A percentile compares a stretch with the other conserved stretches of the same genome.
Evolutionary conservation across 1,284 basidiomycete species (phyloP).

Genomic region (Ustilago loliicola): DNA sequence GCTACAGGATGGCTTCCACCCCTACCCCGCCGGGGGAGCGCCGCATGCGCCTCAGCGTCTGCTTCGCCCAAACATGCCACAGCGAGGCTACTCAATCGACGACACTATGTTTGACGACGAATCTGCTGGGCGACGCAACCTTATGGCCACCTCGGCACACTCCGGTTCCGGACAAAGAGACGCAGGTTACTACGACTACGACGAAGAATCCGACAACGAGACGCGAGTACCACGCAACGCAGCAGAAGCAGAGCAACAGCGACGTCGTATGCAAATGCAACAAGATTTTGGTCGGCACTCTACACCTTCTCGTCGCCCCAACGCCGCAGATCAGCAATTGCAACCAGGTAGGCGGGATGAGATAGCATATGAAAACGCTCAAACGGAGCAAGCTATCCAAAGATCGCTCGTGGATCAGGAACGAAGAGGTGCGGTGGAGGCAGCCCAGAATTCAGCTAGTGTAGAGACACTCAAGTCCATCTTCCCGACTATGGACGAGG

Average conservation of each 20-base stretch:
- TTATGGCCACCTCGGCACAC: slow-evolving; percentile 27
- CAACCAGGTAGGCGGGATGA: slow-evolving; percentile 28
- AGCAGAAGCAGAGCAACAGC: slow-evolving; percentile 31
- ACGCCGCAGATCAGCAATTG: slow-evolving; percentile 2
- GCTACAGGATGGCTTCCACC: slow-evolving; percentile 45
- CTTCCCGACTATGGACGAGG: slow-evolving; percentile 59
- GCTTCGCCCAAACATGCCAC: slow-evolving; percentile 40
- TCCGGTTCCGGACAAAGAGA: slow-evolving; percentile 17
- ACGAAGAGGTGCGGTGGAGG: slow-evolving; percentile 25
- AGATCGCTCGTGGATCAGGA: slow-evolving; percentile 43
- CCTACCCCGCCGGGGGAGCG: slow-evolving; percentile 36
- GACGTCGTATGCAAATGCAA: slow-evolving; percentile 45
- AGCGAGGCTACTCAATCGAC: slow-evolving; percentile 50
- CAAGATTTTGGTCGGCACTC: slow-evolving; percentile 34
- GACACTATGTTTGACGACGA: slow-evolving; percentile 54
- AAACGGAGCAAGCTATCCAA: slow-evolving; percentile 49
- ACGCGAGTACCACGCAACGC: slow-evolving; percentile 24
- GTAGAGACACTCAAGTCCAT: slow-evolving; percentile 62
- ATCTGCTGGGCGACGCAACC: slow-evolving; percentile 38
- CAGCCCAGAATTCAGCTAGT: slow-evolving; percentile 52
- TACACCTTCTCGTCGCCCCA: slow-evolving; percentile 30
- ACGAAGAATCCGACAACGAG: neutral
- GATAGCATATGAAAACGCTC: slow-evolving; percentile 31
- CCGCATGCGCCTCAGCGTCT: slow-evolving; percentile 47
- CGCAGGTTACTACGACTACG: slow-evolving; percentile 24